A percentile compares a stretch with the other conserved stretches of the same genome.
phyloP scores from a whole-genome alignment of 2,329 filamentous ascomycete species.

The Aspergillus sp. region DNA sequence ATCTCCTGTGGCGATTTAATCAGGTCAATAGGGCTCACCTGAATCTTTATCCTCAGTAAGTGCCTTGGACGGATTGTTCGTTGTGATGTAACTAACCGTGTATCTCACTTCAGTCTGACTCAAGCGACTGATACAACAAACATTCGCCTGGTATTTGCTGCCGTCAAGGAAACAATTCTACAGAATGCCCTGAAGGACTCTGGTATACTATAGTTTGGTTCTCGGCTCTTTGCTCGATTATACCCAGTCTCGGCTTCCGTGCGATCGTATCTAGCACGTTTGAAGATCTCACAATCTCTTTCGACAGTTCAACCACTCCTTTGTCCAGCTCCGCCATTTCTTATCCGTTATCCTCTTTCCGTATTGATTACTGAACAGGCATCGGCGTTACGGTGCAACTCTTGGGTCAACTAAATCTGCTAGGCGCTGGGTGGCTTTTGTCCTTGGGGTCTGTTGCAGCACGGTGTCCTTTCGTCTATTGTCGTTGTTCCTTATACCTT shows the following conservation, averaged over 20 bases:
- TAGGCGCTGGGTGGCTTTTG: constrained; percentile 21
- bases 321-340: background rate
- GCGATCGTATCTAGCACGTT: constrained; percentile 7
- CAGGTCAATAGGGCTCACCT: constrained; percentile 96
- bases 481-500: constrained; percentile 10
- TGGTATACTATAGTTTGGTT: constrained; percentile 68
- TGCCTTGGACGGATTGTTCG: constrained; percentile 21
- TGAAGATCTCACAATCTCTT: constrained; percentile 12
- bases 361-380: constrained; percentile 15
- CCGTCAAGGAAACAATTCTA: constrained; percentile 97
- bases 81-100: constrained; percentile 21
- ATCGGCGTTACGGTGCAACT: constrained; percentile 20
- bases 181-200: constrained; percentile 98
- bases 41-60: constrained; percentile 96
- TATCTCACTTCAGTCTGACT: constrained; percentile 66
- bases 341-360: constrained; percentile 8
- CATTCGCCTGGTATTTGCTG: constrained; percentile 94
- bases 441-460: constrained; percentile 16
- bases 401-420: constrained; percentile 14
- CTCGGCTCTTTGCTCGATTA: background rate
- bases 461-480: constrained; percentile 16
- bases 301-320: background rate
- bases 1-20: constrained; percentile 96
- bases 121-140: constrained; percentile 99
- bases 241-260: background rate